phyloP scores from a whole-genome alignment of 306 rosid genomes.

The cucumber (Cucumis sativus) region DNA sequence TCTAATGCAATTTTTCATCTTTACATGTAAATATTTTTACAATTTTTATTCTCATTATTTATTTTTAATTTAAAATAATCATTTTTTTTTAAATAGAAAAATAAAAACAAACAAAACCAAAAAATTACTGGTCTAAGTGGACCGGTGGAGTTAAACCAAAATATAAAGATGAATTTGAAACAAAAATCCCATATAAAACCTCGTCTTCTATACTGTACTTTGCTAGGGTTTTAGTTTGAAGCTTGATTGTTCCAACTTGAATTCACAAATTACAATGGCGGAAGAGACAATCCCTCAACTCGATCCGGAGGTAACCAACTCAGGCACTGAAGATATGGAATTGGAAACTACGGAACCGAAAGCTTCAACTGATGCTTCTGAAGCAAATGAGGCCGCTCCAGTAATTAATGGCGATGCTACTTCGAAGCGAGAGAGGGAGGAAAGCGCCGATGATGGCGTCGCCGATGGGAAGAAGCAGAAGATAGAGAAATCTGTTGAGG shows the following conservation, averaged over 20 bases:
- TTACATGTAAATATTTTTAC: too few relatives aligned
- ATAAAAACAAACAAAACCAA: not conserved
- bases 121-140: not conserved
- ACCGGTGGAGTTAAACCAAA: not conserved
- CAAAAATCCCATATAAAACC: not conserved
- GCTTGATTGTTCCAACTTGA: not conserved
- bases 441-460: not conserved
- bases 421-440: constrained; percentile 8
- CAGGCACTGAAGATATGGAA: constrained; percentile 10
- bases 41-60: too few relatives aligned
- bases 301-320: not conserved
- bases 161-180: not conserved
- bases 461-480: constrained; percentile 20
- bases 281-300: constrained; percentile 6
- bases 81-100: too few relatives aligned
- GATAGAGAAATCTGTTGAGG: constrained; percentile 29
- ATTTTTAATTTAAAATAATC: too few relatives aligned
- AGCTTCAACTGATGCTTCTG: not conserved
- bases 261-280: not conserved
- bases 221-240: constrained; percentile 3
- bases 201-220: not conserved
- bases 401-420: constrained; percentile 3
- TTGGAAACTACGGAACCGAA: not conserved
- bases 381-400: not conserved
- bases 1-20: too few relatives aligned